Percentiles rank a stretch among this genome's conserved stretches.
Evolutionary conservation across 2,329 filamentous ascomycete species (phyloP).

Genomic region (Grosmannia clavigera): DNA sequence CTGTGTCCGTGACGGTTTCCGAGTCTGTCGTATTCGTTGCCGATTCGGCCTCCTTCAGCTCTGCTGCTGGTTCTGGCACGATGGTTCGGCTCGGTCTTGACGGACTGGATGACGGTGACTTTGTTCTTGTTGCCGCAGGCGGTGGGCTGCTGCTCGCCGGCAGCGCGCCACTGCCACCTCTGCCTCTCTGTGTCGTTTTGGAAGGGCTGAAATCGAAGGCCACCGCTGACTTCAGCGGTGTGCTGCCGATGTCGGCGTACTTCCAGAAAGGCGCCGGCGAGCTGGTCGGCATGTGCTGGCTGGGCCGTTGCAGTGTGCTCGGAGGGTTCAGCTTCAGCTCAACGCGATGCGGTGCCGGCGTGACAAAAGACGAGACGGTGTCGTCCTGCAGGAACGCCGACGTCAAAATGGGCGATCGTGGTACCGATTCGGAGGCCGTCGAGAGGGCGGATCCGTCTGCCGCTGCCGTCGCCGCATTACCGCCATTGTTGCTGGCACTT

Average conservation of each 20-base stretch:
- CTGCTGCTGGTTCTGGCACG: slow-evolving; percentile 4
- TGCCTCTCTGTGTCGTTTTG: slow-evolving; percentile 22
- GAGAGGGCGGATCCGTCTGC: slow-evolving; percentile 6
- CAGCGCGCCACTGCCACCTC: slow-evolving; percentile 12
- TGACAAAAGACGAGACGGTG: slow-evolving; percentile 50
- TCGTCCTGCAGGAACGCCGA: slow-evolving; percentile 53
- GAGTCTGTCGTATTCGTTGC: background rate
- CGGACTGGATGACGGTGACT: slow-evolving; percentile 42
- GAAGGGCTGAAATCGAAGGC: slow-evolving; percentile 48
- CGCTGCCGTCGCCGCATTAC: slow-evolving; percentile 3
- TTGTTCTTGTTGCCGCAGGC: slow-evolving; percentile 25
- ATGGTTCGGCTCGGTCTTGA: slow-evolving; percentile 20
- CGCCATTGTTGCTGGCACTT: slow-evolving; percentile 2
- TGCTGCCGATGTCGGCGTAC: slow-evolving; percentile 65
- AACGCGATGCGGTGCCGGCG: slow-evolving; percentile 60
- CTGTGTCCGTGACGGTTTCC: background rate
- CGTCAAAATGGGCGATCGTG: slow-evolving; percentile 47
- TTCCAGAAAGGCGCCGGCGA: slow-evolving; percentile 84
- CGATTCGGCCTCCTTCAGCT: background rate
- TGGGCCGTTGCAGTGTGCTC: slow-evolving; percentile 68
- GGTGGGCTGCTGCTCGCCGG: slow-evolving; percentile 48
- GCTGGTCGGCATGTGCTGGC: slow-evolving; percentile 75
- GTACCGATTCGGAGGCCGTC: slow-evolving; percentile 19
- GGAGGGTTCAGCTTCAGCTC: slow-evolving; percentile 66
- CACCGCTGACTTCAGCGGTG: slow-evolving; percentile 42